Evolutionary conservation across 345 rosid species (phyloP).

Genomic region (Eutrema yunnanense): DNA sequence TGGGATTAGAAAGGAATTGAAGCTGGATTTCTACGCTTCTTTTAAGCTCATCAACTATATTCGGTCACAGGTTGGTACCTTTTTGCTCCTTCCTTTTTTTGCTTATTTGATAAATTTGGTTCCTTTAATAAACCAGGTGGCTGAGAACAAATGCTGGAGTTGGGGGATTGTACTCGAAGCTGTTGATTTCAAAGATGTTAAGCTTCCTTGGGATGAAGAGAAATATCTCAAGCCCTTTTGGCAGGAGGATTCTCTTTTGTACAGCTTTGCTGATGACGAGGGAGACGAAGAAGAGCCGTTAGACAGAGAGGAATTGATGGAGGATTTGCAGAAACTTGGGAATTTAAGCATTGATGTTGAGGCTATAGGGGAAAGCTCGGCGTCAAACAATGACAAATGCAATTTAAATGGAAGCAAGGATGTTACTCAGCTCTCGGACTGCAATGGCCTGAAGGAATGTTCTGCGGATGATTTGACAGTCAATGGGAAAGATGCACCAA

Average conservation of each 20-base stretch:
- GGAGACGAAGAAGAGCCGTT: slow-evolving; percentile 56
- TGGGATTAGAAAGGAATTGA: slow-evolving; percentile 37
- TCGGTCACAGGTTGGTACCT: slow-evolving; percentile 56
- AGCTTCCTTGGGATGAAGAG: slow-evolving; percentile 48
- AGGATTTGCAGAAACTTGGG: slow-evolving; percentile 45
- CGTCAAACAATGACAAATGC: slow-evolving; percentile 11
- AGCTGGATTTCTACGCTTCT: slow-evolving; percentile 65
- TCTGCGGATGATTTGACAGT: slow-evolving; percentile 19
- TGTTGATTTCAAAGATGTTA: slow-evolving; percentile 29
- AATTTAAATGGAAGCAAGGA: slow-evolving; percentile 24
- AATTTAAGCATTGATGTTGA: slow-evolving; percentile 35
- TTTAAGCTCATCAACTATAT: slow-evolving; percentile 86
- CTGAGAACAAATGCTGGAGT: slow-evolving; percentile 70
- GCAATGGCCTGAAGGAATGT: slow-evolving; percentile 21
- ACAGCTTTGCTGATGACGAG: slow-evolving; percentile 69
- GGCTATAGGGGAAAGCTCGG: slow-evolving; percentile 23
- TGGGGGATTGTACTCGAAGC: slow-evolving; percentile 41
- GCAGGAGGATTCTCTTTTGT: slow-evolving; percentile 75
- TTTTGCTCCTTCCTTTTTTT: neutral
- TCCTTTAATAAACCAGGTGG: slow-evolving; percentile 47
- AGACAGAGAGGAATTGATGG: slow-evolving; percentile 45
- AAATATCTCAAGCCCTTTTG: slow-evolving; percentile 67
- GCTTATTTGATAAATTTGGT: neutral
- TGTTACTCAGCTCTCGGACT: slow-evolving; percentile 31
- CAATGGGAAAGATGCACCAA: slow-evolving; percentile 30